Evolutionary conservation across 176 grass and related monocot genomes (phyloP), one percentile per base, ranked within the genome.

Genomic region (Triticum aestivum): DNA sequence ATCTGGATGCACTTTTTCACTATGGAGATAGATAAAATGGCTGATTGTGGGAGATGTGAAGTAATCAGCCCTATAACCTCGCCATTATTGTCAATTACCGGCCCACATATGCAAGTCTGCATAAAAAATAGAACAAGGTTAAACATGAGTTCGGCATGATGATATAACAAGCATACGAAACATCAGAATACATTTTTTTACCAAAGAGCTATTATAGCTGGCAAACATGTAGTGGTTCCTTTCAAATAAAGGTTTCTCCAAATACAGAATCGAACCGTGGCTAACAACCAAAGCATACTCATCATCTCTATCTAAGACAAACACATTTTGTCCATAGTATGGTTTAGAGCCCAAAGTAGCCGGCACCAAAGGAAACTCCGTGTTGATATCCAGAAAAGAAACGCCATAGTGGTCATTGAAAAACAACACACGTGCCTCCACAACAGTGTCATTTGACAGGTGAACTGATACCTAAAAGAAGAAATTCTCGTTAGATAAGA

Each of bases 271-370:
- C 14, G 44, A 75, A 15, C 73, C 73, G 17, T 11, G 73, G 7
- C 14, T 75, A 27, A 20, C 12, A 75, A 20, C 27, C 44, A 75
- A 45, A 26, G 7, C 23, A 52, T 52, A 75, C 44, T 75, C 47
- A 52, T 17, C 26, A 32, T 75, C 4, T 30, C 73, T 9, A 32
- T 52, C 47, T 26, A 75, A 29, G 44, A 75, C 8, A 75, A 45
- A 75, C 26, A 75, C 73, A 52, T 52, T 26, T 24, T 75, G 73
- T 75, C 26, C 26, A 75, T 75, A 75, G 26, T 45, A 51, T 75
- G 26, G 73, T 75, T 45, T 75, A 75, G 44, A 75, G 15, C 73
- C 73, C 42, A 75, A 75, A 75, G 73, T 30, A 75, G 44, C 44
- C 29, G 73, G 24, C 24, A 32, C 14, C 44, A 75, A 27, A 52